These are phyloP conservation scores for Vitis hybrid DNA, from an alignment of 177 flowering plant genomes.

Conservation along the genomic window DNA sequence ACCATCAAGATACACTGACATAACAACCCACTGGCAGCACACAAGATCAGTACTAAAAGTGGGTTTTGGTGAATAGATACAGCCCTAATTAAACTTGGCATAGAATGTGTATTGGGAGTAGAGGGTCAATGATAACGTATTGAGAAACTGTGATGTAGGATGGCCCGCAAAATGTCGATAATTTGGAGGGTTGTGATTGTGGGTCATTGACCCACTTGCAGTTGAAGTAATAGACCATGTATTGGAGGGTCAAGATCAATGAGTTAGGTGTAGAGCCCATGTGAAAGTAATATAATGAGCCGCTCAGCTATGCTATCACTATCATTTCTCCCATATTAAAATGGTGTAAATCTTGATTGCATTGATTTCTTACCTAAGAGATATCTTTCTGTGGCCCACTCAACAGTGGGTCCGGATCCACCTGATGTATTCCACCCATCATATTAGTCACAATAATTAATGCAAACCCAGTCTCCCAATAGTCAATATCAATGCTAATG, in stretches of 20 bases:
- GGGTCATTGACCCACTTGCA: conserved; percentile 33
- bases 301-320: conserved; percentile 33
- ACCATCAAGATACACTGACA: too few relatives aligned
- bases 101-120: too few relatives aligned
- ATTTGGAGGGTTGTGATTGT: conserved; percentile 23
- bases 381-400: conserved; percentile 15
- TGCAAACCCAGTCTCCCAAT: conserved; percentile 8
- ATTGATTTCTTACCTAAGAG: conserved; percentile 35
- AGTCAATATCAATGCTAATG: conserved; percentile 17
- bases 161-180: conserved; percentile 6
- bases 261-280: conserved; percentile 19
- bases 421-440: conserved; percentile 16
- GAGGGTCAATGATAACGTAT: too few relatives aligned
- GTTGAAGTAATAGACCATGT: conserved; percentile 41
- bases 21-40: too few relatives aligned
- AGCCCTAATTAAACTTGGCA: too few relatives aligned
- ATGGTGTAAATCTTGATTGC: conserved; percentile 14
- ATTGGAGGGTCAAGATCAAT: conserved; percentile 11
- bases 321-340: conserved; percentile 21
- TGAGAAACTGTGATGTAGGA: not conserved
- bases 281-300: conserved; percentile 10
- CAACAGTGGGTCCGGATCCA: conserved; percentile 25
- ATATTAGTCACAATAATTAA: conserved; percentile 15
- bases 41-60: too few relatives aligned
- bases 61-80: too few relatives aligned